A percentile compares a stretch with the other conserved stretches of the same genome.
phyloP scores from a whole-genome alignment of 1,284 basidiomycete species.

The Omphalotus olearius region DNA sequence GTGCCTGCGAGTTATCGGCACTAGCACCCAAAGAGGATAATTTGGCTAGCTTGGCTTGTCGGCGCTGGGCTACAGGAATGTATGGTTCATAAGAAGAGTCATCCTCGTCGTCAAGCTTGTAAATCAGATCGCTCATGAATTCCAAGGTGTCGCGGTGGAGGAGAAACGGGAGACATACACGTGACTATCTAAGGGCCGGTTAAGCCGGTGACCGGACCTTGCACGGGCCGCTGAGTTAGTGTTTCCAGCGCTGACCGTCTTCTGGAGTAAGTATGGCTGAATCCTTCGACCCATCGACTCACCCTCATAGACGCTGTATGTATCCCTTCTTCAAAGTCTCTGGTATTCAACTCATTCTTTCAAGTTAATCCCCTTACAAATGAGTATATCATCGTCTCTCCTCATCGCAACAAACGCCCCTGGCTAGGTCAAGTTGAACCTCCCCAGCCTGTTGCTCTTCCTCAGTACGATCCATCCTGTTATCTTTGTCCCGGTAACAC shows the following conservation, averaged over 20 bases:
- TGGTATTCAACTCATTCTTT: slow-evolving; percentile 3
- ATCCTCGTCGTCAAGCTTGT: slow-evolving; percentile 62
- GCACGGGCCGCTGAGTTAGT: too few relatives aligned
- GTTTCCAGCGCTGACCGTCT: too few relatives aligned
- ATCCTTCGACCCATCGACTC: slow-evolving; percentile 56
- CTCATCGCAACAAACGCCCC: slow-evolving; percentile 78
- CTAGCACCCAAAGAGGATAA: slow-evolving; percentile 59
- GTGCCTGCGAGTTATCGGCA: slow-evolving; percentile 50
- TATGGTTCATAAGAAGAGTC: slow-evolving; percentile 77
- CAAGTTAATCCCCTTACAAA: slow-evolving; percentile 74
- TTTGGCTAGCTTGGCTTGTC: slow-evolving; percentile 76
- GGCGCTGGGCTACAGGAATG: slow-evolving; percentile 83
- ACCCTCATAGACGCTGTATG: slow-evolving; percentile 73
- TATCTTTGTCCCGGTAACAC: slow-evolving; percentile 90
- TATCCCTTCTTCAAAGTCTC: slow-evolving; percentile 11
- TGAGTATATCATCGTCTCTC: slow-evolving; percentile 81
- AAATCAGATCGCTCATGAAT: slow-evolving; percentile 36
- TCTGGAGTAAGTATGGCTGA: slow-evolving; percentile 33
- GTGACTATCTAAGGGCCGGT: neutral
- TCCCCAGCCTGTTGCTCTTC: slow-evolving; percentile 49
- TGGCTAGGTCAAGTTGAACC: slow-evolving; percentile 85
- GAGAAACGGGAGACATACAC: neutral
- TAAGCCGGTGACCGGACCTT: neutral
- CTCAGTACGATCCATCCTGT: slow-evolving; percentile 75
- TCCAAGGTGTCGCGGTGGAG: neutral